phyloP scores from a whole-genome alignment of 495 filamentous ascomycete genomes.

The Durotheca rogersii region DNA sequence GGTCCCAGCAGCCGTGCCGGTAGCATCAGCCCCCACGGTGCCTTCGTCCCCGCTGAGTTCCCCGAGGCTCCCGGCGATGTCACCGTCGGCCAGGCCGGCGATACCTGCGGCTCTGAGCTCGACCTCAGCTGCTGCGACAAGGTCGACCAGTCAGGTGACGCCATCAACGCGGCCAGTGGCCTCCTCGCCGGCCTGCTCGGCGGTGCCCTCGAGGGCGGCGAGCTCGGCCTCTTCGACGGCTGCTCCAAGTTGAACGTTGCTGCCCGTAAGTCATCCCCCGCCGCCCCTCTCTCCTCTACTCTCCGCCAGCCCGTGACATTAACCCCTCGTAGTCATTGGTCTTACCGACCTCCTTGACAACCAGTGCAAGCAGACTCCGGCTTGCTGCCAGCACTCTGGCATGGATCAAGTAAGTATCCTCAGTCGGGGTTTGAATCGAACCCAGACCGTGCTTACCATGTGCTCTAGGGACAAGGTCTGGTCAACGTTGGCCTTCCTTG shows the following conservation, averaged over 20 bases:
- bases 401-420: conserved; percentile 39
- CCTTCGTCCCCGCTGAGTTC: not conserved
- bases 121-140: conserved; percentile 44
- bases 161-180: conserved; percentile 23
- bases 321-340: conserved; percentile 32
- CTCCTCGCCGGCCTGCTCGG: conserved; percentile 31
- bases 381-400: conserved; percentile 51
- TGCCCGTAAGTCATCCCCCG: conserved; percentile 35
- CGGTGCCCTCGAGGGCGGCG: conserved; percentile 24
- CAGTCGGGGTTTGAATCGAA: not conserved
- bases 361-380: conserved; percentile 57
- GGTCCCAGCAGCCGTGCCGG: not conserved
- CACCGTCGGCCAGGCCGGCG: conserved; percentile 50
- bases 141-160: conserved; percentile 53
- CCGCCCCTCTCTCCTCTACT: not conserved
- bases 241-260: conserved; percentile 36
- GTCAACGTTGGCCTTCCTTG: conserved; percentile 53
- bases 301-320: not conserved
- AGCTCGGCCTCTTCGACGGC: conserved; percentile 29
- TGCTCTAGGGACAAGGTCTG: conserved; percentile 36
- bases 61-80: conserved; percentile 45
- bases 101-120: conserved; percentile 50
- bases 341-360: conserved; percentile 48
- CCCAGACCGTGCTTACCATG: not conserved
- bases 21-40: conserved; percentile 5